Evolutionary conservation across 345 rosid genomes (phyloP).

Genomic region (Moricandia moricandioides): DNA sequence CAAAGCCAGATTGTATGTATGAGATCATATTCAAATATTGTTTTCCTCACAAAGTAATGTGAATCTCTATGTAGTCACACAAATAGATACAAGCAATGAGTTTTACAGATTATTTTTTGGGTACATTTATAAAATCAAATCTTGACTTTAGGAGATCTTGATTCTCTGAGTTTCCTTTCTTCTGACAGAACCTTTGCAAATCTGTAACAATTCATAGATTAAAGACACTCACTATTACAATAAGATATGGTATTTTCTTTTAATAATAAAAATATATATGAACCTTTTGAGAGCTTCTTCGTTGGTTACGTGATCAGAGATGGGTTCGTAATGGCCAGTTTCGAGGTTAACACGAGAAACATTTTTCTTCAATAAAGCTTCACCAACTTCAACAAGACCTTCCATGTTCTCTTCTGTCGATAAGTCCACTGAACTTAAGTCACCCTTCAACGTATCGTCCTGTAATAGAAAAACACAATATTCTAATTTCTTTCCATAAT

Average conservation of each 20-base stretch:
- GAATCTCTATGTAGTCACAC: slow-evolving; percentile 1
- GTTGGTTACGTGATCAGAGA: slow-evolving; percentile 41
- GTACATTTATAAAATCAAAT: background rate
- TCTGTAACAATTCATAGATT: slow-evolving; percentile 10
- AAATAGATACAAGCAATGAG: slow-evolving; percentile 5
- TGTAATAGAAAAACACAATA: slow-evolving; percentile 14
- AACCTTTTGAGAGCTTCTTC: slow-evolving; percentile 58
- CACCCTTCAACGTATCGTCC: slow-evolving; percentile 65
- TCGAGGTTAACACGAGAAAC: slow-evolving; percentile 61
- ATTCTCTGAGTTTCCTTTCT: slow-evolving; percentile 49
- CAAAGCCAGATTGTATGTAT: slow-evolving; percentile 10
- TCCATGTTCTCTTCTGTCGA: slow-evolving; percentile 61
- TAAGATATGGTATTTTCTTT: too few species aligned
- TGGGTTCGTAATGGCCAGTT: slow-evolving; percentile 48
- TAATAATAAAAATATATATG: too few species aligned
- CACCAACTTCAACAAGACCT: slow-evolving; percentile 55
- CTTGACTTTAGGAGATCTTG: slow-evolving; percentile 40
- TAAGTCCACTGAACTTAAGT: slow-evolving; percentile 50
- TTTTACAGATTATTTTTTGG: background rate
- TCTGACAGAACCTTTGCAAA: slow-evolving; percentile 56
- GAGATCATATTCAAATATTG: slow-evolving; percentile 12
- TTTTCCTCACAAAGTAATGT: slow-evolving; percentile 2
- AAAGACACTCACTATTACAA: too few species aligned
- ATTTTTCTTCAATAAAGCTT: slow-evolving; percentile 53
- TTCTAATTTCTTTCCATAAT: background rate